Base-by-base conservation (phyloP, 108 stramenopile species). In the Seminavis robusta region DNA sequence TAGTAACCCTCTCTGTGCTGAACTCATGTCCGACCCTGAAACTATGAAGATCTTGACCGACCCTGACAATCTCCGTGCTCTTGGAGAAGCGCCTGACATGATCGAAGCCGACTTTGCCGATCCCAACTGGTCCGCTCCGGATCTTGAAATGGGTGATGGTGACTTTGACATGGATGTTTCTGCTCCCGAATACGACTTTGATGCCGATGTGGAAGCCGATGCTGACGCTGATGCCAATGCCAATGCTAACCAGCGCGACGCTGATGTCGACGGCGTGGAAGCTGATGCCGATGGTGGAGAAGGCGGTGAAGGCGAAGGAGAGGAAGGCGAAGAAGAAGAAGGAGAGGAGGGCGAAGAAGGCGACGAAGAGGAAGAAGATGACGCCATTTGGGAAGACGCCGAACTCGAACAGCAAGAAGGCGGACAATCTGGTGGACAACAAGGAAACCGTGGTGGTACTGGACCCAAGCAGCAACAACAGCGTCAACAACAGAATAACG, bases 11-110 rank as follows among this genome's bases (percentile, higher is more conserved):
- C 31, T 80, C 7, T 75, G 74, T 38, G 74, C 60, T 11, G 70
- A 72, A 33, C 52, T 80, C 15, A 73, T 78, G 76, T 47, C 36
- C 17, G 71, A 80, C 45, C 78, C 79, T 13, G 79, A 80, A 24
- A 80, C 79, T 0, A 71, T 74, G 70, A 56, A 44, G 10, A 59
- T 80, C n/a, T 23, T 80, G 30, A 52, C 50, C 6, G 79, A 80
- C 56, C 74, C 74, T 28, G 79, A 80, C 36, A 80, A 80, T 52
- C 67, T 80, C 1, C 55, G 79, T 7, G 79, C 79, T 1, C 44
- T 79, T 8, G 74, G 74, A 15, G 79, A 80, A 41, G 53, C 60
- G 23, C 73, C 79, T 15, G 31, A 53, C 26, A 39, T 72, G 30
- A 75, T 80, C 16, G 74, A 80, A 33, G 41, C 46, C 1, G 79